phyloP scores from a whole-genome alignment of 176 grass and related monocot species.

The Rhynchospora tenuis region DNA sequence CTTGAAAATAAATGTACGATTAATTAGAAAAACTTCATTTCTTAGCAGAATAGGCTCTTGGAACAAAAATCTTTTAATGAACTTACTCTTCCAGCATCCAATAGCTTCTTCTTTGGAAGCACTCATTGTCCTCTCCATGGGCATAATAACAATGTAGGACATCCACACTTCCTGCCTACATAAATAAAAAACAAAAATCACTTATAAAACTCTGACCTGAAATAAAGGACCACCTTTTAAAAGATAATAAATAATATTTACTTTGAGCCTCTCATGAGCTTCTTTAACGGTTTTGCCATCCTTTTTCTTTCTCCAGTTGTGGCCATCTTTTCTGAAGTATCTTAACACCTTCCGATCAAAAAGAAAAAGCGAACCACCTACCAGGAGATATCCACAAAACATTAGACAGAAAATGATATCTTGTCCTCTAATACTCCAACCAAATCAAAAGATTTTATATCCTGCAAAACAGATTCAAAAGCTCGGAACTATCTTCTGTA shows the following conservation, averaged over 20 bases:
- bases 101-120: constrained; percentile 91
- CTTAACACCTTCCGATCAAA: constrained; percentile 96
- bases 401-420: constrained; percentile 4
- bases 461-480: neutral
- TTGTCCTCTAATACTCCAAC: neutral
- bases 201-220: constrained; percentile 5
- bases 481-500: neutral
- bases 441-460: neutral
- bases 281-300: constrained; percentile 94
- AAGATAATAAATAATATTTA: constrained; percentile 28
- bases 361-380: constrained; percentile 95
- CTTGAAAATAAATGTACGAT: neutral
- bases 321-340: constrained; percentile 91
- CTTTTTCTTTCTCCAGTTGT: constrained; percentile 96
- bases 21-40: neutral
- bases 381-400: constrained; percentile 16
- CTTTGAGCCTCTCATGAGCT: constrained; percentile 97
- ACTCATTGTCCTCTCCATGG: constrained; percentile 86
- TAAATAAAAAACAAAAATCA: constrained; percentile 25
- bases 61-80: constrained; percentile 7
- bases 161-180: constrained; percentile 85
- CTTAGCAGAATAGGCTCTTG: neutral
- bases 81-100: constrained; percentile 99
- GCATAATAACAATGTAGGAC: constrained; percentile 98
- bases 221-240: constrained; percentile 1